These are phyloP conservation scores for Talaromyces sp. DNA, from an alignment of 2,329 filamentous ascomycete genomes.

Conservation along the genomic window DNA sequence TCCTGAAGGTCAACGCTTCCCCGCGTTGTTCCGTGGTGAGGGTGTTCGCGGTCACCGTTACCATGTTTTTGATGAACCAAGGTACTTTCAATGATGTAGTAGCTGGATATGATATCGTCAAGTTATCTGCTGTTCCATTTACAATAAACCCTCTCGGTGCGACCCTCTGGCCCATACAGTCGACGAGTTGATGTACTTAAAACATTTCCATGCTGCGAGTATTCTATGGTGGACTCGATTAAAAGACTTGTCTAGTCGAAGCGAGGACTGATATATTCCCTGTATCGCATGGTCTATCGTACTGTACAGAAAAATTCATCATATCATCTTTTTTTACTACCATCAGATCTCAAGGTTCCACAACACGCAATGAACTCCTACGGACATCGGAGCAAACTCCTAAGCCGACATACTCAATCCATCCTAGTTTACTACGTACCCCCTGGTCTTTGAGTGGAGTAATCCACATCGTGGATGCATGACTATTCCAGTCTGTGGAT, in stretches of 20 bases:
- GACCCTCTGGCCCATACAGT: background rate
- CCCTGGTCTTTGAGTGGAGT: background rate
- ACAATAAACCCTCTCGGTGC: background rate
- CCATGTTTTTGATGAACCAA: conserved; percentile 90
- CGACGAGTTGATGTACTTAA: background rate
- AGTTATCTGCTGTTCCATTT: background rate
- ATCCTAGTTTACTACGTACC: background rate
- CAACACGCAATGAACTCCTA: background rate
- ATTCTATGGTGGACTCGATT: background rate
- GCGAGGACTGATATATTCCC: background rate
- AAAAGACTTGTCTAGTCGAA: background rate
- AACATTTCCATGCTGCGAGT: background rate
- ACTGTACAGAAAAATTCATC: background rate
- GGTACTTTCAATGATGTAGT: conserved; percentile 55
- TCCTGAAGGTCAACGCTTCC: conserved; percentile 76
- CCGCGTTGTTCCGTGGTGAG: conserved; percentile 74
- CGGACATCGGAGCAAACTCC: background rate
- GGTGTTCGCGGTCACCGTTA: conserved; percentile 88
- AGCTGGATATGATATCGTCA: background rate
- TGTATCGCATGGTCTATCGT: background rate
- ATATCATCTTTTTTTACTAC: background rate
- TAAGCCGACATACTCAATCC: background rate
- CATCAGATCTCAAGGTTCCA: background rate
- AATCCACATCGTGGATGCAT: background rate
- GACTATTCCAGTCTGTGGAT: conserved; percentile 6